These are phyloP conservation scores for Phalaenopsis aphrodite DNA, from an alignment of 106 monocot species.

Conservation along the genomic window DNA sequence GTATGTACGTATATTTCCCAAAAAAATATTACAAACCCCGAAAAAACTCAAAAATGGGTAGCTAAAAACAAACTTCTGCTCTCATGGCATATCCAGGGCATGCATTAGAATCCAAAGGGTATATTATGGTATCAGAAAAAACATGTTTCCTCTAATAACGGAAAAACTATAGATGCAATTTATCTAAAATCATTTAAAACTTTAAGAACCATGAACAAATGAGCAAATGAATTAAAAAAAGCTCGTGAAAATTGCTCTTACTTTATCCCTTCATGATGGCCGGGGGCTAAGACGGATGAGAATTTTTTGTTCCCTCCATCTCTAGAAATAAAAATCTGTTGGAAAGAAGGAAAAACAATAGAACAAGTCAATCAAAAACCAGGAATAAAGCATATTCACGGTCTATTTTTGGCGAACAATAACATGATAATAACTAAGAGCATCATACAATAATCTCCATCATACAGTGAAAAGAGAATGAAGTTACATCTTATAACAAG, in stretches of 20 bases:
- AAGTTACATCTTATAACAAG: neutral
- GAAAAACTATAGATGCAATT: neutral
- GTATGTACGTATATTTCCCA: no score
- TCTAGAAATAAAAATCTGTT: constrained; percentile 91
- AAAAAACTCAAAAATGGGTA: neutral
- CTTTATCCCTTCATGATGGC: constrained; percentile 94
- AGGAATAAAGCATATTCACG: neutral
- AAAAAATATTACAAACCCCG: neutral
- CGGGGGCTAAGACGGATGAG: constrained; percentile 90
- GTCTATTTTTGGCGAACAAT: neutral
- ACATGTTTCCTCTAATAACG: neutral
- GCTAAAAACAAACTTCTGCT: neutral
- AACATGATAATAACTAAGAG: neutral
- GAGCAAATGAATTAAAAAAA: neutral
- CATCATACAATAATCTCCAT: neutral
- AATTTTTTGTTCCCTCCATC: constrained; percentile 93
- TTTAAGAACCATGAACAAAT: neutral
- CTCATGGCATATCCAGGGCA: neutral
- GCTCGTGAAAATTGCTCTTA: constrained; percentile 20
- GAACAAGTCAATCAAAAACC: neutral
- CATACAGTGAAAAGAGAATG: neutral
- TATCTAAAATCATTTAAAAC: neutral
- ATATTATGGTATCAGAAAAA: neutral
- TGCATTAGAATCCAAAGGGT: neutral
- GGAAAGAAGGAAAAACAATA: neutral